Evolutionary conservation across 805 yeast species (phyloP), one percentile per base, ranked within the genome.

Genomic region (Metschnikowia kunwiensis): DNA sequence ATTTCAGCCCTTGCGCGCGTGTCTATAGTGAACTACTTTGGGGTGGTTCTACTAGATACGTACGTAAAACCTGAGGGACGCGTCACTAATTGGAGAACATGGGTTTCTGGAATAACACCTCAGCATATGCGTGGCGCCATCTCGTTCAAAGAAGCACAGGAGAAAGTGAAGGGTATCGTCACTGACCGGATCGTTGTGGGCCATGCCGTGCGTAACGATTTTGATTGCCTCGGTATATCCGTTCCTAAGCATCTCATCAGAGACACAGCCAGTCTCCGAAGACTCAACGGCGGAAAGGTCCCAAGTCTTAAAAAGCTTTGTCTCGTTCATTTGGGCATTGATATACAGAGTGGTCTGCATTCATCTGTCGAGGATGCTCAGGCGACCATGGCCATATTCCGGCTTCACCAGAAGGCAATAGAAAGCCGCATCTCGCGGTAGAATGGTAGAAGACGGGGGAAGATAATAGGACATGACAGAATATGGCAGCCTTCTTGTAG

Each of bases 331-430:
- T 55, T 86, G 24, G 68, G 73, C 1, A 37, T 73, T 2, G 79
- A 76, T 7, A 85, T 88, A 40, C 96, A 88, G 58, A 64, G 63
- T 0, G 86, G 81, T 1, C 72, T 78, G 43, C 96, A 89, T 63
- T 82, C 93, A 3, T 86, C 96, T 0, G 86, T 88, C 1, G 95
- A 86, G 54, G 97, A 88, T 63, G 95, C 96, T 0, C 76, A 77
- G 51, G 89, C 89, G 1, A 80, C 96, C 0, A 89, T 88, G 95
- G 57, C 80, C 42, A 59, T 88, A n/a, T 88, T 78, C 53, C 72
- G 84, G 42, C 53, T 74, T 34, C 73, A 76, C 44, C 80, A 76
- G 53, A 67, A 63, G 35, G 86, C 76, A 35, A 80, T 85, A 51
- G 93, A 81, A 46, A n/a, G n/a, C n/a, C n/a, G n/a, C n/a, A n/a